Conservation (phyloP, 2,329 filamentous ascomycete species). For the Cladosporium sp. region DNA sequence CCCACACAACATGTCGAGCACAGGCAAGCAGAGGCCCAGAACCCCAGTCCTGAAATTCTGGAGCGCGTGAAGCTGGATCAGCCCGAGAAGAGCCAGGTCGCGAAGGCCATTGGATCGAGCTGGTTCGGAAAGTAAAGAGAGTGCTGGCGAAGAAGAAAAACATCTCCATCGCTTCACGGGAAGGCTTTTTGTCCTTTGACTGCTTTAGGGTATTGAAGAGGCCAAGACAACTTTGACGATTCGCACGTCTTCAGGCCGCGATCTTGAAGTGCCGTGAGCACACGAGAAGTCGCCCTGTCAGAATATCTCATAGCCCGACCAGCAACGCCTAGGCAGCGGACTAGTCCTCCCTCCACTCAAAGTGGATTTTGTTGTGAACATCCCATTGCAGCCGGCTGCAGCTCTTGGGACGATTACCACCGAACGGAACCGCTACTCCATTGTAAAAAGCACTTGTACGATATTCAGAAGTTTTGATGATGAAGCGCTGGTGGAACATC, state of each 20-base stretch:
- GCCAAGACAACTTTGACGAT: not conserved
- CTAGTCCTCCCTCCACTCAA: not conserved
- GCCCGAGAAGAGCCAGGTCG: constrained; percentile 26
- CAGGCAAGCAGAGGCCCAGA: constrained; percentile 25
- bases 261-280: not conserved
- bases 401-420: not conserved
- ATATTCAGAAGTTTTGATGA: not conserved
- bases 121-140: constrained; percentile 19
- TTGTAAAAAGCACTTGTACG: not conserved
- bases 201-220: not conserved
- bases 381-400: not conserved
- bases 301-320: not conserved
- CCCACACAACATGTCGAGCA: constrained; percentile 27
- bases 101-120: constrained; percentile 21
- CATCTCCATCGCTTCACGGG: not conserved
- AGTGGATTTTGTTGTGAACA: not conserved
- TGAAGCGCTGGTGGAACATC: not conserved
- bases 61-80: constrained; percentile 28
- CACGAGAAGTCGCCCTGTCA: not conserved
- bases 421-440: not conserved
- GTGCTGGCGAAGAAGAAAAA: not conserved
- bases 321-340: not conserved
- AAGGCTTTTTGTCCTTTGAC: not conserved
- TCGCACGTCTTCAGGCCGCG: not conserved
- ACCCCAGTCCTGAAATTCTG: constrained; percentile 29